Percentiles rank a stretch among this genome's conserved stretches.
Evolutionary conservation across 495 filamentous ascomycete genomes (phyloP).

Genomic region (Aspergillus mulundensis): DNA sequence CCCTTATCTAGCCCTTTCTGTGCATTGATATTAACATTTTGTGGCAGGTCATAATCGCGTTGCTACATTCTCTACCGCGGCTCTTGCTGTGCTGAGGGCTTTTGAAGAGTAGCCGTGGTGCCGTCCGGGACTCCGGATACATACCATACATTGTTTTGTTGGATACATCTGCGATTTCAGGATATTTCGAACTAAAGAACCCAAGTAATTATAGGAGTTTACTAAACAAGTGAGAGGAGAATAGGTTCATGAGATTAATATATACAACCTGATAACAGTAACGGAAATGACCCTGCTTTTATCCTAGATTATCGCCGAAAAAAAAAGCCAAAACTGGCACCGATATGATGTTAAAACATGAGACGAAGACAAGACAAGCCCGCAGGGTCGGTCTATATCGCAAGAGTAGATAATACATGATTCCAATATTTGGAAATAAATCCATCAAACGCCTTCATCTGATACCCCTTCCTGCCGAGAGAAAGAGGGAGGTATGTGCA

Average conservation of each 20-base stretch:
- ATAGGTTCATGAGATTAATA: slow-evolving; percentile 5
- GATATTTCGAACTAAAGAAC: neutral
- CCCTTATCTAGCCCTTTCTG: neutral
- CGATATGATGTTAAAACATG: slow-evolving; percentile 7
- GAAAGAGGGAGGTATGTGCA: slow-evolving; percentile 9
- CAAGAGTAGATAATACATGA: slow-evolving; percentile 29
- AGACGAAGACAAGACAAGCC: slow-evolving; percentile 13
- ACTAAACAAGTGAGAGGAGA: neutral
- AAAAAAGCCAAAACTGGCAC: neutral
- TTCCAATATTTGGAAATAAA: slow-evolving; percentile 12
- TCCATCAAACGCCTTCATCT: slow-evolving; percentile 10
- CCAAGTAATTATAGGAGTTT: neutral
- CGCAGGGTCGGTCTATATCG: slow-evolving; percentile 27
- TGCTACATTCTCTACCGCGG: slow-evolving; percentile 49
- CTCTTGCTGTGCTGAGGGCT: slow-evolving; percentile 59
- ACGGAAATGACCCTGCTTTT: slow-evolving; percentile 7
- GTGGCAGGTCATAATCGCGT: slow-evolving; percentile 47
- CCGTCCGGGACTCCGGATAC: neutral
- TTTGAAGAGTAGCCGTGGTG: slow-evolving; percentile 45
- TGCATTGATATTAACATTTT: neutral
- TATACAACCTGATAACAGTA: neutral
- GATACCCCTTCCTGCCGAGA: slow-evolving; percentile 9
- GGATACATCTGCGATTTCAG: neutral
- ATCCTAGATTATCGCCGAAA: slow-evolving; percentile 8
- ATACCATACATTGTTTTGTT: neutral